A percentile compares a stretch with the other conserved stretches of the same genome.
phyloP scores from a whole-genome alignment of 2,329 filamentous ascomycete species.

The Colletotrichum phormii region DNA sequence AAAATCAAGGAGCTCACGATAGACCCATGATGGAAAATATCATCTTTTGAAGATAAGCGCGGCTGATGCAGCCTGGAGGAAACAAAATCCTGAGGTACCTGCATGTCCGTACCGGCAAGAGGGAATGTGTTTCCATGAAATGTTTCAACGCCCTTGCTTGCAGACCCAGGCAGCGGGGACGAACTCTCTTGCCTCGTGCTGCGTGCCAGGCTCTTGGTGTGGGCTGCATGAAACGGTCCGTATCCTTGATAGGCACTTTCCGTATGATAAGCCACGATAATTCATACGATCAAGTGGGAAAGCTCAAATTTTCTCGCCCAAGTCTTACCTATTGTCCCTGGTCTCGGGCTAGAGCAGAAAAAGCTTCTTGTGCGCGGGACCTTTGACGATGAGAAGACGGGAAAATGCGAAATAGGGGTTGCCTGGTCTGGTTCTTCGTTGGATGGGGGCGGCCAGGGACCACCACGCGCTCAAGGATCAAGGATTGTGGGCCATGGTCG shows the following conservation, averaged over 20 bases:
- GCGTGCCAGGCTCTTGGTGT: background rate
- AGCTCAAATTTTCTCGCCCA: background rate
- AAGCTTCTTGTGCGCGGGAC: slow-evolving; percentile 2
- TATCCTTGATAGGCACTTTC: slow-evolving; percentile 11
- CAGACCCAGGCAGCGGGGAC: slow-evolving; percentile 27
- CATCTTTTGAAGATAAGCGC: slow-evolving; percentile 17
- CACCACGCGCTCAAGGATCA: slow-evolving; percentile 20
- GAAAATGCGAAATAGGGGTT: slow-evolving; percentile 14
- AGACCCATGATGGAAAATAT: slow-evolving; percentile 2
- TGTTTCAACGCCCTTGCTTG: slow-evolving; percentile 31
- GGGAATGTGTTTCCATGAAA: slow-evolving; percentile 32
- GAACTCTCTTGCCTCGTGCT: slow-evolving; percentile 3
- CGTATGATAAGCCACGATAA: slow-evolving; percentile 13
- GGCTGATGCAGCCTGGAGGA: slow-evolving; percentile 1
- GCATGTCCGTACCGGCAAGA: slow-evolving; percentile 3
- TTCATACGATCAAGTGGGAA: background rate
- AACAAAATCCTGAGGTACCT: slow-evolving; percentile 11
- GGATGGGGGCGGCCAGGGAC: slow-evolving; percentile 13
- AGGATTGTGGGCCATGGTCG: slow-evolving; percentile 19
- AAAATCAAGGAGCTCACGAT: background rate
- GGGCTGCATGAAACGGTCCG: slow-evolving; percentile 33
- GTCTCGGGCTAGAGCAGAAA: slow-evolving; percentile 13
- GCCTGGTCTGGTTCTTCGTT: slow-evolving; percentile 1
- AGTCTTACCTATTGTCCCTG: background rate
- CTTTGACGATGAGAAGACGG: background rate